These are phyloP conservation scores for Rhodomyrtus psidioides DNA, from an alignment of 441 rosid species.

Conservation along the genomic window DNA sequence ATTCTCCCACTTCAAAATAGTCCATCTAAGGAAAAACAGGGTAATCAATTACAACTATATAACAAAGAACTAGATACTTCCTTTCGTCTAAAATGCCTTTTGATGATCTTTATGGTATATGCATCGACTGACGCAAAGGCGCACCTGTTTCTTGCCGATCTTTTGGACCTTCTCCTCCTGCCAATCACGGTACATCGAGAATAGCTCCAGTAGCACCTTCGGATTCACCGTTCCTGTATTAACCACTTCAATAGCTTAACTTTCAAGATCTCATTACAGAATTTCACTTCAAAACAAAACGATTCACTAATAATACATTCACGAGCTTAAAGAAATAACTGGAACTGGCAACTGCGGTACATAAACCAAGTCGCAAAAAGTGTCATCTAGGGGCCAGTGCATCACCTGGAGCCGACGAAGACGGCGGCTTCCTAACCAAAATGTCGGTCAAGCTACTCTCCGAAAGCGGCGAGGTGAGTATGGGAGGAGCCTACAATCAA, in stretches of 20 bases:
- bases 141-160: slow-evolving; percentile 75
- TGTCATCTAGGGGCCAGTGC: not conserved
- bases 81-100: not conserved
- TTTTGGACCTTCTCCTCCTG: slow-evolving; percentile 57
- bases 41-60: not conserved
- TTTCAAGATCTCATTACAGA: not conserved
- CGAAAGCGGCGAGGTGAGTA: slow-evolving; percentile 53
- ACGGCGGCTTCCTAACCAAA: slow-evolving; percentile 64
- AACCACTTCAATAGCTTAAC: not conserved
- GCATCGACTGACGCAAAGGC: not conserved
- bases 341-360: too few relatives aligned
- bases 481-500: slow-evolving; percentile 56
- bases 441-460: slow-evolving; percentile 95
- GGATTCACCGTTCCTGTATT: slow-evolving; percentile 64
- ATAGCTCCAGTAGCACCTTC: slow-evolving; percentile 71
- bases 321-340: not conserved
- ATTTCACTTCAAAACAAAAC: not conserved
- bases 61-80: accelerated
- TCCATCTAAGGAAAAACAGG: not conserved
- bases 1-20: not conserved
- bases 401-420: slow-evolving; percentile 50
- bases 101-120: accelerated
- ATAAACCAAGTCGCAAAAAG: not conserved
- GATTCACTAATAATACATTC: not conserved
- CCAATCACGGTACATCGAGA: slow-evolving; percentile 78